Evolutionary conservation across 805 yeast genomes (phyloP).

Genomic region (Wickerhamiella siamensis): DNA sequence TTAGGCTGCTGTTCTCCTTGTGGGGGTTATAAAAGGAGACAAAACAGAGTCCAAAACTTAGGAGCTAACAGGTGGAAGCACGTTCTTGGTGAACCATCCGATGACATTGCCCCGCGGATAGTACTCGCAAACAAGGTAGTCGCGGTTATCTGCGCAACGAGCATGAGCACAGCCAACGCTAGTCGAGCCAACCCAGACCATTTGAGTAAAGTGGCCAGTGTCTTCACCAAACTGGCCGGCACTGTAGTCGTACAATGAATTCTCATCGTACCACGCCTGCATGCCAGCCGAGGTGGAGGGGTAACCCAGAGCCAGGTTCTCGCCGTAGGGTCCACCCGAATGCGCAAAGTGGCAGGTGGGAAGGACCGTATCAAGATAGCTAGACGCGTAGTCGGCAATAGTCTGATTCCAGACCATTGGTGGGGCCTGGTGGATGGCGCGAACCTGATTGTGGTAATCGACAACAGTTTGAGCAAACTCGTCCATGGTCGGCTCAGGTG

Average conservation of each 20-base stretch:
- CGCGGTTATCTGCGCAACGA: conserved; percentile 39
- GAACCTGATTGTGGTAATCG: conserved; percentile 19
- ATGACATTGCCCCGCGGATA: conserved; percentile 53
- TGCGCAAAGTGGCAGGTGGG: conserved; percentile 44
- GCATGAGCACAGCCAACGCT: conserved; percentile 60
- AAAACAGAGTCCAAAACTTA: neutral
- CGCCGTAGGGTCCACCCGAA: conserved; percentile 58
- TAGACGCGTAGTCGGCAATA: conserved; percentile 40
- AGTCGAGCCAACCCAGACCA: conserved; percentile 54
- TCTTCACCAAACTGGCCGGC: conserved; percentile 27
- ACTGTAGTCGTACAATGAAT: conserved; percentile 36
- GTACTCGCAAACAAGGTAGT: conserved; percentile 63
- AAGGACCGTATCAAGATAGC: conserved; percentile 30
- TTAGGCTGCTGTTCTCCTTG: no score
- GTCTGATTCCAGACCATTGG: conserved; percentile 41
- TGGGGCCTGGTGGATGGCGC: conserved; percentile 19
- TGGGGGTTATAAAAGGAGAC: neutral
- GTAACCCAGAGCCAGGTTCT: conserved; percentile 68
- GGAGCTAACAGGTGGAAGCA: neutral
- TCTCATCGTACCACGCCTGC: conserved; percentile 65
- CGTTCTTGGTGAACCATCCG: conserved; percentile 4
- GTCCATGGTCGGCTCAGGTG: neutral
- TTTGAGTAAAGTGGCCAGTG: conserved; percentile 73
- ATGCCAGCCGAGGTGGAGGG: conserved; percentile 31
- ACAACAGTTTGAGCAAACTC: conserved; percentile 6